Evolutionary conservation across 495 filamentous ascomycete genomes (phyloP), one percentile per base, ranked within the genome.

Genomic region (Penicillium antarcticum): DNA sequence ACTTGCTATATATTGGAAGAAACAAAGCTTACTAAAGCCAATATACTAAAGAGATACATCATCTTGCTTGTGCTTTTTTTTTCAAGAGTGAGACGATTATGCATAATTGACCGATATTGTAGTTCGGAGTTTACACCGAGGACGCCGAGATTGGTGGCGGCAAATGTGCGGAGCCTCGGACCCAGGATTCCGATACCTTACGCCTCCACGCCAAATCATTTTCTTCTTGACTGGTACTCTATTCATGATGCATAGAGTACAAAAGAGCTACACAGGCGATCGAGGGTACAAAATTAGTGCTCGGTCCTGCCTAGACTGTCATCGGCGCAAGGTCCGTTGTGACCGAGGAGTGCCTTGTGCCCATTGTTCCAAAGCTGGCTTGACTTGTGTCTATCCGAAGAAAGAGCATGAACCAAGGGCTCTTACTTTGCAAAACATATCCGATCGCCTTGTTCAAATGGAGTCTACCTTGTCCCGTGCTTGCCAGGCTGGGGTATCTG

Each of bases 271-370:
- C 16, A 17, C 23, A 3, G 18, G 18, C 17, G 37, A 50, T 10
- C 13, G 17, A 5, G 24, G 19, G 0, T 12, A 42, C n/a, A 47
- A 42, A 19, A 12, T 18, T 35, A 39, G 14, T 11, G 56, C 51
- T 7, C 56, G 56, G 18, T 58, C 56, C 18, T 58, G 56, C 35
- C 33, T 42, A 32, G 46, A 34, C n/a, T 85, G 82, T 55, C 80
- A 83, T 52, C 80, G 80, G 60, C 76, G 82, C 31, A 86, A 86
- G 66, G 81, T 84, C 37, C 77, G 78, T 24, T 86, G 82, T 64
- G 81, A 84, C 62, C 77, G 78, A 62, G 74, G 71, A 55, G 77
- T 82, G 56, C 82, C 81, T 26, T 84, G 82, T 52, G 75, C 77
- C 48, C 83, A 82, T 67, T 85, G 82, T 58, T 65, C 80, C 65